Conservation (phyloP, 2,329 filamentous ascomycete genomes). For the Fusarium xylarioides region DNA sequence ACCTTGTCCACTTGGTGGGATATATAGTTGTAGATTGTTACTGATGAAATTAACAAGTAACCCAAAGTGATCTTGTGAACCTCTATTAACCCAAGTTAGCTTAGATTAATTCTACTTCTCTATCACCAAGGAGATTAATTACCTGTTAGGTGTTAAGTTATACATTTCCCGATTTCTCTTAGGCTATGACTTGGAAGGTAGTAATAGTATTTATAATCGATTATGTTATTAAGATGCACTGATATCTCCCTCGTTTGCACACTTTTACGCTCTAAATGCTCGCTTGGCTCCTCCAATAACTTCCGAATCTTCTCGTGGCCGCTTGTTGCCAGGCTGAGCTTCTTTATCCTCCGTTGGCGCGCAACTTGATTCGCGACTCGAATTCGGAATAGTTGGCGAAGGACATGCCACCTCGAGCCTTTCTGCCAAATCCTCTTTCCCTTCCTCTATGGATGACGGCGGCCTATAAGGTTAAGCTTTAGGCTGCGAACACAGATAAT, state of each 20-base stretch:
- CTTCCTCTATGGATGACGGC: too few species aligned
- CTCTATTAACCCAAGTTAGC: too few species aligned
- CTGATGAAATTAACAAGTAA: too few species aligned
- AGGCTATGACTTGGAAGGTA: neutral
- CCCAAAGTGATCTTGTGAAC: too few species aligned
- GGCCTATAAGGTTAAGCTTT: too few species aligned
- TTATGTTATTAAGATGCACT: neutral
- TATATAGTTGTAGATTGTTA: too few species aligned
- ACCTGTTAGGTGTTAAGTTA: too few species aligned
- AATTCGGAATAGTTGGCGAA: neutral
- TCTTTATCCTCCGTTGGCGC: conserved; percentile 48
- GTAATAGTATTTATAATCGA: neutral
- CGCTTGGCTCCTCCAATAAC: conserved; percentile 54
- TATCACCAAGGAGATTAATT: too few species aligned
- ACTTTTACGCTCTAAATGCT: conserved; percentile 47
- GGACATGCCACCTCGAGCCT: neutral
- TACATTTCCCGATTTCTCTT: too few species aligned
- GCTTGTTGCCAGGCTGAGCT: conserved; percentile 66
- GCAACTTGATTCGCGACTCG: neutral
- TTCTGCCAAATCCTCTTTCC: neutral
- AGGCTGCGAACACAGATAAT: too few species aligned
- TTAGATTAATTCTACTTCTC: too few species aligned
- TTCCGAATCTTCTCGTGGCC: conserved; percentile 62
- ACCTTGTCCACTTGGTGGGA: too few species aligned
- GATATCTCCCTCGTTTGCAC: neutral